Conservation (phyloP, 2,329 filamentous ascomycete species). For the Peltaster fructicola region DNA sequence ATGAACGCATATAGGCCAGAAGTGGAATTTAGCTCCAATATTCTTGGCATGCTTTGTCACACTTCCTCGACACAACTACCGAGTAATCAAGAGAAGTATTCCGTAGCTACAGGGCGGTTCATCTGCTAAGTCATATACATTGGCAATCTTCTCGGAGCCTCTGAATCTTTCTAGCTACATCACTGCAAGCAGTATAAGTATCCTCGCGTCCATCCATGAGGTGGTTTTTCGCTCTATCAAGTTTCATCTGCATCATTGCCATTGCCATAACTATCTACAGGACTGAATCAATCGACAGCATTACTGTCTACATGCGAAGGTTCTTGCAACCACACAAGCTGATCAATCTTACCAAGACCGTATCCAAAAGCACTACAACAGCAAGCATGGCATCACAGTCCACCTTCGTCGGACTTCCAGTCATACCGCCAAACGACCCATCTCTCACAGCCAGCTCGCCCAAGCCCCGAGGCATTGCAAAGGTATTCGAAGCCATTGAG, state of each 20-base stretch:
- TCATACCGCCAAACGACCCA: slow-evolving; percentile 27
- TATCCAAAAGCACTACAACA: slow-evolving; percentile 16
- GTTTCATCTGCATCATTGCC: slow-evolving; percentile 25
- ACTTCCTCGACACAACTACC: no score
- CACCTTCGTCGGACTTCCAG: slow-evolving; percentile 30
- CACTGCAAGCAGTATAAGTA: slow-evolving; percentile 19
- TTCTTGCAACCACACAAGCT: slow-evolving; percentile 16
- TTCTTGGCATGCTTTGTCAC: no score
- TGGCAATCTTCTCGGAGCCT: no score
- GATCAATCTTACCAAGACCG: slow-evolving; percentile 10
- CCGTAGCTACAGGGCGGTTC: no score
- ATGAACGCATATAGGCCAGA: no score
- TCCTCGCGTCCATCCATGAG: slow-evolving; percentile 18
- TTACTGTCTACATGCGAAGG: slow-evolving; percentile 22
- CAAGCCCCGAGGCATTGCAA: slow-evolving; percentile 56
- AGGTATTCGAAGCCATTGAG: slow-evolving; percentile 69
- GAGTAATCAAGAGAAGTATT: no score
- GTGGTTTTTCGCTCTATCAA: slow-evolving; percentile 19
- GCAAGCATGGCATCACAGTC: slow-evolving; percentile 14
- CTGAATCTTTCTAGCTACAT: no score
- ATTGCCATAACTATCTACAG: slow-evolving; percentile 15
- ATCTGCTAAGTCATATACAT: no score
- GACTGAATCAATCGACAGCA: slow-evolving; percentile 13
- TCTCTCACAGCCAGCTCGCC: slow-evolving; percentile 40
- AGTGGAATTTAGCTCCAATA: no score